These are phyloP conservation scores for Blastobotrys niveus DNA, from an alignment of 1,139 yeast species.

Conservation along the genomic window DNA sequence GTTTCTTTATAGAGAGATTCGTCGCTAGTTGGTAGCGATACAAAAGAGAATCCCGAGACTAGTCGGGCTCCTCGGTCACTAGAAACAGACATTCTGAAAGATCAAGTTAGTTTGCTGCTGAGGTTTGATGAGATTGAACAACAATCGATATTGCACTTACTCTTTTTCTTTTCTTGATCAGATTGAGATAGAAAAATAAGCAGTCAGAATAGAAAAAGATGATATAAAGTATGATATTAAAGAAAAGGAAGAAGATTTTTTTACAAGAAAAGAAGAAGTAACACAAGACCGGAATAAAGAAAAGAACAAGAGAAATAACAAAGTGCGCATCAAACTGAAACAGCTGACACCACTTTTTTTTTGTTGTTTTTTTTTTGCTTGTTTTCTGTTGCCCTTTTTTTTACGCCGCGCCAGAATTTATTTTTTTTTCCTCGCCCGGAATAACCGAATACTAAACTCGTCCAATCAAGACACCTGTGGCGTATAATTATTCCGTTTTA, in stretches of 20 bases:
- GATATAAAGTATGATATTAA: no score
- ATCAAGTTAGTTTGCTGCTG: no score
- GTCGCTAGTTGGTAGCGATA: conserved; percentile 55
- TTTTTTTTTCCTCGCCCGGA: no score
- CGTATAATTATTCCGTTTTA: no score
- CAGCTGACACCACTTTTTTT: conserved; percentile 3
- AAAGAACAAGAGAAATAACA: not conserved
- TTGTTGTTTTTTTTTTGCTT: no score
- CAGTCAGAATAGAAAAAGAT: not conserved
- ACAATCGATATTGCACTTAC: no score
- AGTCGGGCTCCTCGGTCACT: conserved; percentile 7
- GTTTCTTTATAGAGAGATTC: conserved; percentile 42
- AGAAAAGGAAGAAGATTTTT: no score
- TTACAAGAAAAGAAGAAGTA: not conserved
- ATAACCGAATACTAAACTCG: no score
- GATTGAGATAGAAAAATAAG: not conserved
- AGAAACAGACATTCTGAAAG: not conserved
- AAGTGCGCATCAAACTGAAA: not conserved
- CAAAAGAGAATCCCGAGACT: conserved; percentile 37
- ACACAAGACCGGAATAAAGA: not conserved
- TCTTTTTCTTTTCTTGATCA: not conserved
- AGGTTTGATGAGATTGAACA: no score
- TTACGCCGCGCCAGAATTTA: not conserved
- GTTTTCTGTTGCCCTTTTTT: not conserved
- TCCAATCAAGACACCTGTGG: no score